These are phyloP conservation scores for Castanea sativa DNA, from an alignment of 306 rosid genomes.

Conservation along the genomic window DNA sequence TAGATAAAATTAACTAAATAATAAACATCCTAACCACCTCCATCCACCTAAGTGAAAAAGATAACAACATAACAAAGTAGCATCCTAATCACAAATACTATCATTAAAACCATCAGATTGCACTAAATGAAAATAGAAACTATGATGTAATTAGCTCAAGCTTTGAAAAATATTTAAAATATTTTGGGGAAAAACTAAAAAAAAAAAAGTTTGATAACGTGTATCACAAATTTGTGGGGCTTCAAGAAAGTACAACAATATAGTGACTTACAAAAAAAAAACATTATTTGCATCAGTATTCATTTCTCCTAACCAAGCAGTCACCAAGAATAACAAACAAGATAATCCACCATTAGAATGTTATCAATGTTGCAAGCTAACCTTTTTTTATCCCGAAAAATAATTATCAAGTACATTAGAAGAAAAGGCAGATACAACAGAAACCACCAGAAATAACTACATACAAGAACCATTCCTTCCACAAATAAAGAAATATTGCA, in stretches of 20 bases:
- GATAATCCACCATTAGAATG: not conserved
- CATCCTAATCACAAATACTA: conserved; percentile 8
- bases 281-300: not conserved
- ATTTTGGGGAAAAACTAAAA: not conserved
- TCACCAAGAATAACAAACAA: not conserved
- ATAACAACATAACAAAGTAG: not conserved
- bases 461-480: not conserved
- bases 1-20: not conserved
- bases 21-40: conserved; percentile 12
- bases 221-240: not conserved
- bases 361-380: not conserved
- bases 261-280: not conserved
- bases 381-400: not conserved
- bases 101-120: conserved; percentile 27
- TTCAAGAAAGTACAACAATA: not conserved
- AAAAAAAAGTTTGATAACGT: not conserved
- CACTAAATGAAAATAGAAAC: not conserved
- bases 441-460: not conserved
- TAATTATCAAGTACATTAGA: not conserved
- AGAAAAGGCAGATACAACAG: not conserved
- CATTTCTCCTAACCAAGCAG: not conserved
- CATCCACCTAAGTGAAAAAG: conserved; percentile 28
- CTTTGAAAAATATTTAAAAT: not conserved
- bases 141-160: not conserved
- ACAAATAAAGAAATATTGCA: not conserved